Percentiles rank a stretch among this genome's conserved stretches.
Evolutionary conservation across 2,329 filamentous ascomycete genomes (phyloP).

Genomic region (Cordyceps farinosa): DNA sequence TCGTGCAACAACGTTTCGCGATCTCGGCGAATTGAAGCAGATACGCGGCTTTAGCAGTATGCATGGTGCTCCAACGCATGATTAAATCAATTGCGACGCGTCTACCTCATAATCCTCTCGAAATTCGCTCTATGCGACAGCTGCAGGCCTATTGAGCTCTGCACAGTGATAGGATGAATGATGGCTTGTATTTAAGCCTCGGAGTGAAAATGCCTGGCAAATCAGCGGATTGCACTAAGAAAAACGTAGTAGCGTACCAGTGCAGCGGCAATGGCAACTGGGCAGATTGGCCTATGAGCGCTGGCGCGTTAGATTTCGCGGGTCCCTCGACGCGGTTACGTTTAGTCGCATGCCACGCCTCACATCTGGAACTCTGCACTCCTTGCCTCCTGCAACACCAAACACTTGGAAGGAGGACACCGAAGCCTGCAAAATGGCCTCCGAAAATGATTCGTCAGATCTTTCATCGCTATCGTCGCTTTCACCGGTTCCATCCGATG

Average conservation of each 20-base stretch:
- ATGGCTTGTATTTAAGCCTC: background rate
- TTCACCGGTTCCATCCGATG: constrained; percentile 43
- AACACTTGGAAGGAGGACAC: constrained; percentile 29
- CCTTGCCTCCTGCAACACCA: constrained; percentile 32
- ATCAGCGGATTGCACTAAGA: background rate
- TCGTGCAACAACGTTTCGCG: background rate
- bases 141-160: background rate
- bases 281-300: constrained; percentile 16
- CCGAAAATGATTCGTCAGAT: constrained; percentile 61
- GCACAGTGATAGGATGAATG: background rate
- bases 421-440: constrained; percentile 46
- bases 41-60: background rate
- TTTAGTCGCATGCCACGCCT: constrained; percentile 20
- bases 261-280: constrained; percentile 1
- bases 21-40: background rate
- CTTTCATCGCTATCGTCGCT: constrained; percentile 56
- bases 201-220: background rate
- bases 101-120: background rate
- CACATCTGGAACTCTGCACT: constrained; percentile 11
- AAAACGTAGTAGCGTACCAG: constrained; percentile 15
- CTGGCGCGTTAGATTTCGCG: constrained; percentile 26
- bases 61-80: background rate
- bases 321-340: constrained; percentile 24
- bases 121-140: background rate
- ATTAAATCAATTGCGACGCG: background rate